Evolutionary conservation across 768 basidiomycete genomes (phyloP).

Genomic region (Paxillus involutus): DNA sequence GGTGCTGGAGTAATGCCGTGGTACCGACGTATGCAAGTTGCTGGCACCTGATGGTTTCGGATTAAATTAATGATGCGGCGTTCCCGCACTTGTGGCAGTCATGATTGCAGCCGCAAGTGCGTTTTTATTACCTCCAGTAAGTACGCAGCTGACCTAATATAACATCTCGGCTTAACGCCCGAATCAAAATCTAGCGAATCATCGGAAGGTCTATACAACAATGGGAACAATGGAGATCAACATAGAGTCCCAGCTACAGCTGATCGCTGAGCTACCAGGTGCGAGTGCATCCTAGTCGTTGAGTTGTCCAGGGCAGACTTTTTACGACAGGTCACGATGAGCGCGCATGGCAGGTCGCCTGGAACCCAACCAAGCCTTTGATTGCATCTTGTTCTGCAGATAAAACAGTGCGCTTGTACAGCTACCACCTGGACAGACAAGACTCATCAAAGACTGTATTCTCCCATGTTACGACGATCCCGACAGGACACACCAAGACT

Average conservation of each 20-base stretch:
- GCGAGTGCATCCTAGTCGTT: not conserved
- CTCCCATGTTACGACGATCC: slow-evolving; percentile 60
- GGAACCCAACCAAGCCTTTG: slow-evolving; percentile 81
- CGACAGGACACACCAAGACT: slow-evolving; percentile 85
- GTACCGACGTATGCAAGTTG: too few relatives aligned
- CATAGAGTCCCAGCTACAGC: slow-evolving; percentile 18
- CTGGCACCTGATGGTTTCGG: too few relatives aligned
- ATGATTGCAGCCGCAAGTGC: too few relatives aligned
- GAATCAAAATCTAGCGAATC: too few relatives aligned
- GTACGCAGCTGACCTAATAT: too few relatives aligned
- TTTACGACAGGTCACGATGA: slow-evolving; percentile 65
- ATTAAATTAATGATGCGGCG: too few relatives aligned
- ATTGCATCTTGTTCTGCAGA: slow-evolving; percentile 95
- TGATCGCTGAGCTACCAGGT: slow-evolving; percentile 27
- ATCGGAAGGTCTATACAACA: too few relatives aligned
- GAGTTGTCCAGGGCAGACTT: not conserved
- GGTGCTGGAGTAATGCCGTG: too few relatives aligned
- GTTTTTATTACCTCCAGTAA: too few relatives aligned
- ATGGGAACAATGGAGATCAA: slow-evolving; percentile 19
- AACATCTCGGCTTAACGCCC: too few relatives aligned
- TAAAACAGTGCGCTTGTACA: slow-evolving; percentile 85
- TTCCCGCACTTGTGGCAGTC: too few relatives aligned
- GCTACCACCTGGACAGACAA: slow-evolving; percentile 43
- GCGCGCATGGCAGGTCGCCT: slow-evolving; percentile 84
- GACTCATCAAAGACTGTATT: slow-evolving; percentile 35